Conservation (phyloP, 768 basidiomycete genomes). For the Suillus spraguei region DNA sequence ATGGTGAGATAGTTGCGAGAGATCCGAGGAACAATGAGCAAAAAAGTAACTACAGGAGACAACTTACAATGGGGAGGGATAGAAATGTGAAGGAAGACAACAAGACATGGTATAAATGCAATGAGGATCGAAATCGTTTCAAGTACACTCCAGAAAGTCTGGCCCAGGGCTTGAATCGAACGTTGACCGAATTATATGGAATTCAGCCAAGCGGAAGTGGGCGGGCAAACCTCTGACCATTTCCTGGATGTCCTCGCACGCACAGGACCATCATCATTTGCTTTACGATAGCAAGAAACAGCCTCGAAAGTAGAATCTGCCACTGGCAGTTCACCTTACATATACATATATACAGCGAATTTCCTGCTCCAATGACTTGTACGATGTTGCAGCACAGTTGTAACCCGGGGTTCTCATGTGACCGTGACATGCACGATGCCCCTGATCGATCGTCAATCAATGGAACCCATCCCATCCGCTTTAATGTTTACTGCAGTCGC, state of each 20-base stretch:
- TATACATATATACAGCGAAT: neutral
- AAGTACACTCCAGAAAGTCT: too few species aligned
- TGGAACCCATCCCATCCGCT: neutral
- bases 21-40: too few species aligned
- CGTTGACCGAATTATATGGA: too few species aligned
- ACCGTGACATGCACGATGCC: neutral
- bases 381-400: neutral
- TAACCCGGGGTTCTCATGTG: neutral
- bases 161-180: too few species aligned
- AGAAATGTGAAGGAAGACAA: too few species aligned
- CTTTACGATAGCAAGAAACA: neutral
- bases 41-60: too few species aligned
- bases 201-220: too few species aligned
- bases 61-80: too few species aligned
- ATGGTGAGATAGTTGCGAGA: too few species aligned
- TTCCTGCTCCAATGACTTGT: neutral
- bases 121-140: too few species aligned
- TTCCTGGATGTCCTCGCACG: neutral
- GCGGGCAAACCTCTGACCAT: too few species aligned
- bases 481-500: neutral
- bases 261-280: neutral
- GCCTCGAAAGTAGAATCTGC: neutral
- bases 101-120: too few species aligned
- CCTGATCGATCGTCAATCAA: neutral
- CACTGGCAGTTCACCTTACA: neutral